These are phyloP conservation scores for Boletus rubescentipes DNA, from an alignment of 768 basidiomycete genomes.

Conservation along the genomic window DNA sequence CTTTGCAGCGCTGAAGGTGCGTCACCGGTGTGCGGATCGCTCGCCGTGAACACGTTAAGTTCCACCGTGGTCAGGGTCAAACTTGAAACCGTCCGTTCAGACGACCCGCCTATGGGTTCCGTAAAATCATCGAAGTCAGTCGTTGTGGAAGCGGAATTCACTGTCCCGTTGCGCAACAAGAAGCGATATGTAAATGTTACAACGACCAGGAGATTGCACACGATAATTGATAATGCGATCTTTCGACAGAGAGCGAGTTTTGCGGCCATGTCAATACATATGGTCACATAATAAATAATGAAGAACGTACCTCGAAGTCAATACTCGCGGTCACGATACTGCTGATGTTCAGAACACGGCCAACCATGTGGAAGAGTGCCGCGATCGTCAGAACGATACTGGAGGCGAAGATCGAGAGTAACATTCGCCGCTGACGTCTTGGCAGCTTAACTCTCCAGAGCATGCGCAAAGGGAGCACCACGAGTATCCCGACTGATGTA, in stretches of 20 bases:
- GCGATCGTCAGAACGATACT: not conserved
- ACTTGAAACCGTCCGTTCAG: not conserved
- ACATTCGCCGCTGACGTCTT: not conserved
- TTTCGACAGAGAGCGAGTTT: too few species aligned
- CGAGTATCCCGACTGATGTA: not conserved
- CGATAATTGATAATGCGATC: too few species aligned
- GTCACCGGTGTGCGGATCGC: not conserved
- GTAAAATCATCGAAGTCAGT: not conserved
- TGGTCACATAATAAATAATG: not conserved
- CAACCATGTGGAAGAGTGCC: not conserved
- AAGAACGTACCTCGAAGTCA: not conserved
- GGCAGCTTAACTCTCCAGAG: not conserved
- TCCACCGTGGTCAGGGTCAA: not conserved
- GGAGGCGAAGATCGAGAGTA: not conserved
- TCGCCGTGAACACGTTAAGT: not conserved
- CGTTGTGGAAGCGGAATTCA: not conserved
- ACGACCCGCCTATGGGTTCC: not conserved
- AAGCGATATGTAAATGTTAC: too few species aligned
- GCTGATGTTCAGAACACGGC: not conserved
- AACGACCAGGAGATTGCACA: too few species aligned
- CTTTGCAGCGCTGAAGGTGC: not conserved
- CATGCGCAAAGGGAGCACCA: not conserved
- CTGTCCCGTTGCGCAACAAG: too few species aligned
- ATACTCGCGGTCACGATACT: not conserved
- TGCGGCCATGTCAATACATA: too few species aligned